Evolutionary conservation across 1,284 basidiomycete species (phyloP).

Genomic region (Spongispora temasekensis): DNA sequence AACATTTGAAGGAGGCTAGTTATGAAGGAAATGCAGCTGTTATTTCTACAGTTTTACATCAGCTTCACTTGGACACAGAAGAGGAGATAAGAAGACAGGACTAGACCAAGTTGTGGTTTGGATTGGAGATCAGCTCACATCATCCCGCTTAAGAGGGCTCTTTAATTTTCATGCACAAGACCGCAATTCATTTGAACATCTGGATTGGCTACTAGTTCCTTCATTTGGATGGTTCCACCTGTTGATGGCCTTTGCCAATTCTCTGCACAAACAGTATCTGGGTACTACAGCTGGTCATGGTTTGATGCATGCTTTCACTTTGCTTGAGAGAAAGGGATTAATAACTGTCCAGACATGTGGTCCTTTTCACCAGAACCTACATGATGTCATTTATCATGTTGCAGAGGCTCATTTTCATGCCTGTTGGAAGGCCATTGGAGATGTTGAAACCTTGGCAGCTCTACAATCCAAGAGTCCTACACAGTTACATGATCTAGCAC

Average conservation of each 20-base stretch:
- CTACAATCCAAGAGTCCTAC: not conserved
- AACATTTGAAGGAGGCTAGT: not conserved
- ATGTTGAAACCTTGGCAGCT: not conserved
- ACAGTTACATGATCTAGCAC: not conserved
- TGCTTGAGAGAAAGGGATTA: not conserved
- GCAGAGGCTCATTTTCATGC: slow-evolving; percentile 4
- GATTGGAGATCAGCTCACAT: slow-evolving; percentile 29
- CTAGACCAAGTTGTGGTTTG: slow-evolving; percentile 5
- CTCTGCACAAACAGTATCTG: slow-evolving; percentile 22
- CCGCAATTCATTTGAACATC: slow-evolving; percentile 16
- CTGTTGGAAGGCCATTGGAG: slow-evolving; percentile 1
- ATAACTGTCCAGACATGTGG: not conserved
- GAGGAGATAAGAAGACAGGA: slow-evolving; percentile 10
- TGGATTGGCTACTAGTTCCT: slow-evolving; percentile 18
- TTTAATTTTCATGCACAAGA: slow-evolving; percentile 17
- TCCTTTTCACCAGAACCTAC: not conserved
- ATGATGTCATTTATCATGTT: slow-evolving; percentile 7
- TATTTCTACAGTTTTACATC: not conserved
- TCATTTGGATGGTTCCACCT: slow-evolving; percentile 26
- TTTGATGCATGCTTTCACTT: not conserved
- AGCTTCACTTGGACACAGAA: not conserved
- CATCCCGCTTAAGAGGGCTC: slow-evolving; percentile 18
- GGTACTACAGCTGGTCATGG: not conserved
- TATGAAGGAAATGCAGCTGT: not conserved
- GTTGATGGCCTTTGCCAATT: slow-evolving; percentile 16